These are phyloP conservation scores for Pythium rishiriense DNA, from an alignment of 352 stramenopile genomes.

Conservation along the genomic window DNA sequence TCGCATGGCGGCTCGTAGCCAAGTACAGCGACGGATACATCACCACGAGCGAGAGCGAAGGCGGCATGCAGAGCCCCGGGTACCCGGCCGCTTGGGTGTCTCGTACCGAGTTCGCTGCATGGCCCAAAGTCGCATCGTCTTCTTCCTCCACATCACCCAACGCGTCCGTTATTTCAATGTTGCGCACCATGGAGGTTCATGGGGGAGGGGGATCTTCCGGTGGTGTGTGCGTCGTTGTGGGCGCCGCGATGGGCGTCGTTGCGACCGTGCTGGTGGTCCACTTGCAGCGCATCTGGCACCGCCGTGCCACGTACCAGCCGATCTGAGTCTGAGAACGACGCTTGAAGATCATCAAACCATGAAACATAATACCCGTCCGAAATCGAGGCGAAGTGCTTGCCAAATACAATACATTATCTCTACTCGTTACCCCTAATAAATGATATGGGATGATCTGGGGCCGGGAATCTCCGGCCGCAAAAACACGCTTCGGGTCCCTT, in stretches of 20 bases:
- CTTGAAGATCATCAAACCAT: constrained; percentile 1
- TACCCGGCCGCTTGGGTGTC: constrained; percentile 70
- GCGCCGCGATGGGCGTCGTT: constrained; percentile 5
- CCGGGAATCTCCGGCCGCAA: constrained; percentile 1
- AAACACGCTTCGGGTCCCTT: neutral
- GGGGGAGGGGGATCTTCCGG: neutral
- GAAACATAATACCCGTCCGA: too few species aligned
- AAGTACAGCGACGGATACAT: constrained; percentile 78
- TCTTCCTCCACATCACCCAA: too few species aligned
- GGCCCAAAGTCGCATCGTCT: constrained; percentile 70
- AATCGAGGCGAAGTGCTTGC: neutral
- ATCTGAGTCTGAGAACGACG: constrained; percentile 19
- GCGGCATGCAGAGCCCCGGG: constrained; percentile 48
- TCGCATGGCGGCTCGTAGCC: constrained; percentile 62
- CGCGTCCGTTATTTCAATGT: neutral
- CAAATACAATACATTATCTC: constrained; percentile 2
- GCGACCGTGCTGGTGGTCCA: constrained; percentile 7
- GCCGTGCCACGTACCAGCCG: constrained; percentile 4
- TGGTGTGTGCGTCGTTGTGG: neutral
- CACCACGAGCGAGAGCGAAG: constrained; percentile 54
- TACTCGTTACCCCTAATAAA: neutral
- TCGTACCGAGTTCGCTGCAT: constrained; percentile 28
- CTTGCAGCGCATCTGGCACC: neutral
- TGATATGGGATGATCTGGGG: neutral
- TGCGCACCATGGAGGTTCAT: neutral